Conservation (phyloP, 140 eudicot genomes). For the Stevia rebaudiana region DNA sequence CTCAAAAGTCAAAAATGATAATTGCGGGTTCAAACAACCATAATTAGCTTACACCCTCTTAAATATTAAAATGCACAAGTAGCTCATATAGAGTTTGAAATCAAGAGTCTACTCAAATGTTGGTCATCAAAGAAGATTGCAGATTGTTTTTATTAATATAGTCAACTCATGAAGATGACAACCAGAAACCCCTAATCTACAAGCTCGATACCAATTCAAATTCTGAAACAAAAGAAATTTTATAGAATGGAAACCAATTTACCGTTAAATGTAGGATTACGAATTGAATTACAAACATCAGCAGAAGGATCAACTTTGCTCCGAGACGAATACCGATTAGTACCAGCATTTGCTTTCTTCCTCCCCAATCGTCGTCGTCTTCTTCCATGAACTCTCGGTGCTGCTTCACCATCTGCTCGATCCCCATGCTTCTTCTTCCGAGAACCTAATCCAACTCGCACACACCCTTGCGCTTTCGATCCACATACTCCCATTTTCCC, state of each 20-base stretch:
- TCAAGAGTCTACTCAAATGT: neutral
- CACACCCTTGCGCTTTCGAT: constrained; percentile 67
- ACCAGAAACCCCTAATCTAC: neutral
- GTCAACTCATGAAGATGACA: neutral
- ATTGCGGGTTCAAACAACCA: neutral
- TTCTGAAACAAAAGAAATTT: neutral
- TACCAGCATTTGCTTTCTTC: constrained; percentile 18
- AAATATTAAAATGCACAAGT: neutral
- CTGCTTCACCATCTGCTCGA: constrained; percentile 22
- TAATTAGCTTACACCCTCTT: neutral
- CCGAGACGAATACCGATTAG: constrained; percentile 35
- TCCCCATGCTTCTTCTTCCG: constrained; percentile 24
- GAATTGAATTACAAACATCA: constrained; percentile 23
- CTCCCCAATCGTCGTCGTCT: constrained; percentile 28
- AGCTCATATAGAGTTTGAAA: neutral
- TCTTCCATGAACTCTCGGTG: constrained; percentile 23
- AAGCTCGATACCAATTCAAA: neutral
- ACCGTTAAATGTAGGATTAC: constrained; percentile 66
- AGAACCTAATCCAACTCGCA: constrained; percentile 34
- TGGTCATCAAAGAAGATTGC: no score
- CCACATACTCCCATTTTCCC: constrained; percentile 69
- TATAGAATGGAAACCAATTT: neutral
- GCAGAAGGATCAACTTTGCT: constrained; percentile 62
- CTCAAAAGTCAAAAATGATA: neutral
- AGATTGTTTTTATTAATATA: neutral